phyloP scores from a whole-genome alignment of 176 grass and related monocot genomes.

The Urochloa ruziziensis region DNA sequence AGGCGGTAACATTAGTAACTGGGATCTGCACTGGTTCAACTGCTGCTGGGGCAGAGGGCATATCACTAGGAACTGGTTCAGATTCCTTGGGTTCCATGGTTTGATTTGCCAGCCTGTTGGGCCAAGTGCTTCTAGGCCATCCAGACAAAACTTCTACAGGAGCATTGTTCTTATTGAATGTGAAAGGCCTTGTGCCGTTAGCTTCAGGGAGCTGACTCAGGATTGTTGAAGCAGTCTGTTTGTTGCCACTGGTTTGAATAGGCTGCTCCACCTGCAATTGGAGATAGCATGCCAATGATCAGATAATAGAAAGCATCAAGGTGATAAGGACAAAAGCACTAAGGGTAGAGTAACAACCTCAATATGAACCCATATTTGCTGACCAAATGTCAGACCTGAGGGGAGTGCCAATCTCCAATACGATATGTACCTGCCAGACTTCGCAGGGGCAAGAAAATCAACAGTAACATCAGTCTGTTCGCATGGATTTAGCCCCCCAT shows the following conservation, averaged over 20 bases:
- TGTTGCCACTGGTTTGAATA: constrained; percentile 25
- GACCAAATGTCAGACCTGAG: constrained; percentile 67
- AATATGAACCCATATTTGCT: constrained; percentile 80
- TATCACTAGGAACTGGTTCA: neutral
- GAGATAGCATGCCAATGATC: constrained; percentile 6
- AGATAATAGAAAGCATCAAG: constrained; percentile 6
- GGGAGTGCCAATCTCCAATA: constrained; percentile 84
- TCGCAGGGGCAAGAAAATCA: constrained; percentile 58
- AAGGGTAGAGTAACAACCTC: constrained; percentile 41
- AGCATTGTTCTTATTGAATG: constrained; percentile 21
- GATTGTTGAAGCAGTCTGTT: constrained; percentile 28
- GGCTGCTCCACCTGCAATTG: constrained; percentile 43
- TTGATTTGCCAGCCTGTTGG: neutral
- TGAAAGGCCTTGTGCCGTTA: constrained; percentile 2
- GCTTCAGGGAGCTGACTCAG: constrained; percentile 49
- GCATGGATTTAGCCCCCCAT: constrained; percentile 43
- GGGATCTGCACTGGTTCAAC: constrained; percentile 11
- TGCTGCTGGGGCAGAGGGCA: neutral
- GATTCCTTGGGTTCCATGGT: neutral
- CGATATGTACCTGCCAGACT: constrained; percentile 69
- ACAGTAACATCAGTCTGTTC: constrained; percentile 62
- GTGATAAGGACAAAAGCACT: neutral
- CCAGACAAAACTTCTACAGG: neutral
- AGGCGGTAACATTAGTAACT: constrained; percentile 1
- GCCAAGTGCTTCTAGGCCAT: neutral